Base-by-base conservation (phyloP, 352 stramenopile genomes). In the Globisporangium cylindrosporum region DNA sequence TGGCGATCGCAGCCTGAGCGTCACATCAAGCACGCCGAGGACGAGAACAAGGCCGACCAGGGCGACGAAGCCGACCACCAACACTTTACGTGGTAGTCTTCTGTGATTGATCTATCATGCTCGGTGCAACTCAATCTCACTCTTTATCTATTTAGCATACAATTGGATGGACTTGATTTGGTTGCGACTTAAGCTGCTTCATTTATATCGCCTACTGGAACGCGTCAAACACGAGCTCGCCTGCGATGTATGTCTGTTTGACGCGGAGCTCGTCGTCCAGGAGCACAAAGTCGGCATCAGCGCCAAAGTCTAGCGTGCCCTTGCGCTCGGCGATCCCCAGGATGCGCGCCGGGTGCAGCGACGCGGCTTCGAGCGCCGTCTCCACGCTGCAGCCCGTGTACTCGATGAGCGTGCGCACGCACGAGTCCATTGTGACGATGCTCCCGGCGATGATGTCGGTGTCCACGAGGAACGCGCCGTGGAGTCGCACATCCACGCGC, bases 371-470 rank as follows among this genome's bases (percentile, higher is more conserved):
- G 7, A 97, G 70, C 4, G 89, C 90, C 36, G 94, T 80, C 22
- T 90, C 86, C 8, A 92, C 57, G 1, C 71, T 78, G 75, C 92
- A 98, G 10, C 74, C 85, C 1, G 90, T 97, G 75, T 94, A 97
- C 49, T 87, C 66, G 12, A 86, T 75, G 54, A 97, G 85, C 59
- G 85, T 88, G 34, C 81, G 76, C 1, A 97, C 76, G 57, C 91
- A 97, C 29, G 74, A 80, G 66, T 97, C 89, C 78, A 97, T 90
- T 5, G 78, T 86, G 20, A 93, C 84, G 34, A 93, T 82, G 66
- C 84, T 94, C 25, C 92, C 92, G 4, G 92, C 92, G 46, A 98
- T 84, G 32, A 88, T 95, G 51, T 87, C 80, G 18, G 89, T 97
- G 32, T 84, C 88, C 3, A 72, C 62, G 14, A 97, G 68, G 69